Evolutionary conservation across 495 filamentous ascomycete genomes (phyloP).

Genomic region (Hypoxylon perforatum): DNA sequence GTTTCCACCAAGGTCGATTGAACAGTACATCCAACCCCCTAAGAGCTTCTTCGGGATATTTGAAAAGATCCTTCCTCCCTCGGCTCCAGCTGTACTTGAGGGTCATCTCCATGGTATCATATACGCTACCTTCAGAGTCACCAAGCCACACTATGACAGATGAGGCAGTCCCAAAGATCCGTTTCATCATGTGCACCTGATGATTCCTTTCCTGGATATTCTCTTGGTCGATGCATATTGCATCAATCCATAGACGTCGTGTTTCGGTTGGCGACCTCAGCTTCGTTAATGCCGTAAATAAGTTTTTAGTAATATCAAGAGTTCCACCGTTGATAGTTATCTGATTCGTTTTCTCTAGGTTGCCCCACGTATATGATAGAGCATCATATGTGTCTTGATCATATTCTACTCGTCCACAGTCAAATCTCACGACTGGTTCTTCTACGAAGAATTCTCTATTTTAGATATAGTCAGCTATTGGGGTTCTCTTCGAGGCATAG

Average conservation of each 20-base stretch:
- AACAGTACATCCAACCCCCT: conserved; percentile 15
- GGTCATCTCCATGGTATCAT: conserved; percentile 14
- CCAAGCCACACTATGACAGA: conserved; percentile 25
- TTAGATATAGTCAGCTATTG: neutral
- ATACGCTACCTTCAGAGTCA: conserved; percentile 2
- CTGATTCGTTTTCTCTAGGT: conserved; percentile 23
- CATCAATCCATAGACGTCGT: conserved; percentile 27
- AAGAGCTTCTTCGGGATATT: conserved; percentile 12
- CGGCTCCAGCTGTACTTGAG: conserved; percentile 24
- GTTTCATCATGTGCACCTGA: conserved; percentile 32
- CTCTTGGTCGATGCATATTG: conserved; percentile 31
- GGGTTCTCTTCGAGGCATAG: neutral
- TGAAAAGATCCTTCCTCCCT: conserved; percentile 21
- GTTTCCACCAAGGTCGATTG: conserved; percentile 22
- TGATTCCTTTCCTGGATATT: conserved; percentile 28
- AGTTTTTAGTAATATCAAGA: conserved; percentile 29
- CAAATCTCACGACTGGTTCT: conserved; percentile 10
- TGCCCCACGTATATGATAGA: conserved; percentile 43
- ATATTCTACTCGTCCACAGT: conserved; percentile 16
- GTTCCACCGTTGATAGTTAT: conserved; percentile 21
- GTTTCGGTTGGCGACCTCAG: conserved; percentile 11
- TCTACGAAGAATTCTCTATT: conserved; percentile 19
- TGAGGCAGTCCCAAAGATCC: conserved; percentile 20
- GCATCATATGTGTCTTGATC: conserved; percentile 19
- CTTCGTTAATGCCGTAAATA: conserved; percentile 18